Base-by-base conservation (phyloP, 2,329 filamentous ascomycete species). In the Pleoardoris graminearum region DNA sequence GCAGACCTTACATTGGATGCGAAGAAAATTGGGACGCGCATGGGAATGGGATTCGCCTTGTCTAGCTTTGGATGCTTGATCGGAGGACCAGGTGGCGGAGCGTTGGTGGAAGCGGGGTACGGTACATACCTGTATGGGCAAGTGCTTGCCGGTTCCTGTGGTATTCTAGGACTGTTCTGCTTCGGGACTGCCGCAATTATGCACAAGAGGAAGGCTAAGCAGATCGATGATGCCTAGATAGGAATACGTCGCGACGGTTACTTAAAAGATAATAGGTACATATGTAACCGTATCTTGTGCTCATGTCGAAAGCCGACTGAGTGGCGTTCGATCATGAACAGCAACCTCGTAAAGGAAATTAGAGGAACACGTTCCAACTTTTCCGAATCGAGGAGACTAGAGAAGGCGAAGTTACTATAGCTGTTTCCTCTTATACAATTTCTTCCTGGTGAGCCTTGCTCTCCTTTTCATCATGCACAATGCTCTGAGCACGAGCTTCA, bases 11-110 rank as follows among this genome's bases (percentile, higher is more conserved):
- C 41, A 8, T 14, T 33, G 16, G 41, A 44, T 14, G 5, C 17
- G 17, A 44, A 22, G 16, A 44, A 44, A 8, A 32, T 32, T 4
- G 41, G 41, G 7, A 44, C 41, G 17, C 41, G 41, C 16, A 44
- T 32, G 27, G 41, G 41, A 3, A 44, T 44, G 29, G 42, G 42
- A 11, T 35, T 45, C 14, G 39, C 25, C 11, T 30, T 43, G 23
- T 43, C 39, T 16, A 43, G 39, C 25, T 43, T 43, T 19, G 39
- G 39, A 30, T 43, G 39, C 25, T 32, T 43, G 39, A 43, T 43
- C 14, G 39, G 39, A 30, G 39, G 39, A 14, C 39, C 39, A 6
- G 39, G 39, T 10, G 39, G 39, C 30, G 39, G 39, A 17, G 39
- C 39, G 22, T 43, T 43, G 8, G 39, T 43, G n/a, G 39, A 43